A percentile compares a stretch with the other conserved stretches of the same genome.
These are phyloP conservation scores for Lodderomyces metapsilosis DNA, from an alignment of 1,139 yeast species.

Conservation along the genomic window DNA sequence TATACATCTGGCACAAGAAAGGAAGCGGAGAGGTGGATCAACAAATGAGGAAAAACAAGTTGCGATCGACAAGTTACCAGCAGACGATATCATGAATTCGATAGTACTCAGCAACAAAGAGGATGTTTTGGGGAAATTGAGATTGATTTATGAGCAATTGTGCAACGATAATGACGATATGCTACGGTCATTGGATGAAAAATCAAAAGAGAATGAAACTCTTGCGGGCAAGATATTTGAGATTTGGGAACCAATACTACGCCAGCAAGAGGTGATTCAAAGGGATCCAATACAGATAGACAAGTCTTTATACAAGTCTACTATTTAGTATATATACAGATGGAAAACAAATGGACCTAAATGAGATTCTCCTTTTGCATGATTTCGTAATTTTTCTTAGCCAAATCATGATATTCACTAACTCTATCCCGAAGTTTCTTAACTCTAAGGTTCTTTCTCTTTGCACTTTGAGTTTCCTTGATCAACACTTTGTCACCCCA, in stretches of 20 bases:
- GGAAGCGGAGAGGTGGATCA: slow-evolving; percentile 18
- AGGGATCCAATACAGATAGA: slow-evolving; percentile 1
- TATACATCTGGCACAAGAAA: slow-evolving; percentile 49
- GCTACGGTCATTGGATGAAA: slow-evolving; percentile 22
- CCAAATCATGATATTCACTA: slow-evolving; percentile 38
- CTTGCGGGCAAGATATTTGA: not conserved
- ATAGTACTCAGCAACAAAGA: slow-evolving; percentile 24
- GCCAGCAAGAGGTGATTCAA: slow-evolving; percentile 1
- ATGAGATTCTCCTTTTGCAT: slow-evolving; percentile 5
- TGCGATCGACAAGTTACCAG: slow-evolving; percentile 30
- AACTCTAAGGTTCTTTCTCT: slow-evolving; percentile 33
- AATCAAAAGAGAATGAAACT: slow-evolving; percentile 22
- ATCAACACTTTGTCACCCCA: slow-evolving; percentile 63
- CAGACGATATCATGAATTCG: slow-evolving; percentile 37
- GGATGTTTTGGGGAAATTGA: slow-evolving; percentile 28
- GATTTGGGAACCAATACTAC: slow-evolving; percentile 2
- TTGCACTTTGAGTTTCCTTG: slow-evolving; percentile 35
- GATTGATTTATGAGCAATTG: slow-evolving; percentile 34
- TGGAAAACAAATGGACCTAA: not conserved
- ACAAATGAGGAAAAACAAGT: slow-evolving; percentile 18
- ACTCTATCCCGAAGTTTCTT: slow-evolving; percentile 44
- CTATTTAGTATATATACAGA: slow-evolving; percentile 4
- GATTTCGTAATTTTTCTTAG: slow-evolving; percentile 35
- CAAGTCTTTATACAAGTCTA: not conserved
- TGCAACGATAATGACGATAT: slow-evolving; percentile 35